Percentiles rank a stretch among this genome's conserved stretches.
These are phyloP conservation scores for Aureococcus anophagefferens DNA, from an alignment of 108 stramenopile genomes.

Conservation along the genomic window DNA sequence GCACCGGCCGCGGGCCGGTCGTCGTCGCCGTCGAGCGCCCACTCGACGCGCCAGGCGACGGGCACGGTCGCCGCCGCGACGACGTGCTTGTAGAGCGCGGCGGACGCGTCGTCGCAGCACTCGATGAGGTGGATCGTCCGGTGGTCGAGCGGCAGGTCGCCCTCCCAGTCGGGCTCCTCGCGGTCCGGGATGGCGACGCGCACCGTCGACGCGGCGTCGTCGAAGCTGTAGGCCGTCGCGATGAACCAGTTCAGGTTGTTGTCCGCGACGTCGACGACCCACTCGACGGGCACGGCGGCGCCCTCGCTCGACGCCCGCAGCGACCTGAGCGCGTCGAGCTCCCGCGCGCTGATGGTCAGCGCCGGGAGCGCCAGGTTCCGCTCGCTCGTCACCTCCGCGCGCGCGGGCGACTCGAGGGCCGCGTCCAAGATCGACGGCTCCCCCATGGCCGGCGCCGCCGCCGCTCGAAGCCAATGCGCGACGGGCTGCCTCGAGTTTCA, in stretches of 20 bases:
- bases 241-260: conserved; percentile 15
- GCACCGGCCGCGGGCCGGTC: too few relatives aligned
- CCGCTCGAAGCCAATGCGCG: too few relatives aligned
- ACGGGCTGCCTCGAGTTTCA: too few relatives aligned
- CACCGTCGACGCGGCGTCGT: background rate
- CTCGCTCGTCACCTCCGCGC: too few relatives aligned
- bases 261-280: conserved; percentile 21
- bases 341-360: too few relatives aligned
- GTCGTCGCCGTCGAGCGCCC: background rate
- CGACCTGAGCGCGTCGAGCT: too few relatives aligned
- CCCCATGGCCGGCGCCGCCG: too few relatives aligned
- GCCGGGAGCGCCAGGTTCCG: too few relatives aligned
- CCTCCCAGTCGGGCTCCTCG: conserved; percentile 7
- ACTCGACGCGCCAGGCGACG: background rate
- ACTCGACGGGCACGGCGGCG: conserved; percentile 7
- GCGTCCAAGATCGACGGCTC: too few relatives aligned
- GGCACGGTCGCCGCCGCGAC: background rate
- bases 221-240: conserved; percentile 12
- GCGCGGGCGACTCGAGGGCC: too few relatives aligned
- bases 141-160: conserved; percentile 9
- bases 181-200: conserved; percentile 17
- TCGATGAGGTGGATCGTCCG: conserved; percentile 13
- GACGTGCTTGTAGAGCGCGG: conserved; percentile 9
- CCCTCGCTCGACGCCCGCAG: too few relatives aligned
- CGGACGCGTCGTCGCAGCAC: conserved; percentile 8